Evolutionary conservation across 192 early-diverging fungal genomes (phyloP).

Genomic region (Backusella luteola): DNA sequence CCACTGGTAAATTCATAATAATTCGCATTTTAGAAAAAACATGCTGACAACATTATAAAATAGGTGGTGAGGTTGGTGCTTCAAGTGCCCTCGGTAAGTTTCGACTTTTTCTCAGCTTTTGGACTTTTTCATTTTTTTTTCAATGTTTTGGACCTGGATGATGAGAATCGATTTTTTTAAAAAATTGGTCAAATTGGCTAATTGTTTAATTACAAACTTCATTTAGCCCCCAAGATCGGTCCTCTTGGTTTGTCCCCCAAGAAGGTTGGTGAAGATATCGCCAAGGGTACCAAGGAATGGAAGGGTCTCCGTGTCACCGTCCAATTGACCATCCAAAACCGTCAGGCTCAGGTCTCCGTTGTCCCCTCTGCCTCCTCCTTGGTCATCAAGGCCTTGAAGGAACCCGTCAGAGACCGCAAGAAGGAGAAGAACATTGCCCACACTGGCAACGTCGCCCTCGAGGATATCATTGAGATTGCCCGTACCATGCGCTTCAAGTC

Average conservation of each 20-base stretch:
- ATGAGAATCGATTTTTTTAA: not conserved
- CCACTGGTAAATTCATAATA: slow-evolving; percentile 61
- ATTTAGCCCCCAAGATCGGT: slow-evolving; percentile 95
- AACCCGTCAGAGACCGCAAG: no score
- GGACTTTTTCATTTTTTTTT: not conserved
- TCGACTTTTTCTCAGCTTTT: not conserved
- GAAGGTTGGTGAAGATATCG: slow-evolving; percentile 99
- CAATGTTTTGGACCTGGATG: not conserved
- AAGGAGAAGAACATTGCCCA: no score
- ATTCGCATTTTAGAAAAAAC: not conserved
- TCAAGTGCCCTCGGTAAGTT: slow-evolving; percentile 74
- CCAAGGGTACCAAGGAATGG: slow-evolving; percentile 98
- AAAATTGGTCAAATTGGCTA: not conserved
- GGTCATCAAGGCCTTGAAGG: no score
- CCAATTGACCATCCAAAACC: slow-evolving; percentile 95
- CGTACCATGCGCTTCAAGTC: no score
- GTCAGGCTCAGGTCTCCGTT: no score
- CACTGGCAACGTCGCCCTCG: no score
- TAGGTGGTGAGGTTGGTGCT: slow-evolving; percentile 77
- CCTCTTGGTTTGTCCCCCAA: slow-evolving; percentile 99
- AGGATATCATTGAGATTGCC: no score
- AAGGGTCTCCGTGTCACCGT: slow-evolving; percentile 99
- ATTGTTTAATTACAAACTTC: not conserved
- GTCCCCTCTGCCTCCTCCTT: no score
- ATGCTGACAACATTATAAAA: not conserved